Base-by-base conservation (phyloP, 768 basidiomycete species). In the Naganishia friedmannii region DNA sequence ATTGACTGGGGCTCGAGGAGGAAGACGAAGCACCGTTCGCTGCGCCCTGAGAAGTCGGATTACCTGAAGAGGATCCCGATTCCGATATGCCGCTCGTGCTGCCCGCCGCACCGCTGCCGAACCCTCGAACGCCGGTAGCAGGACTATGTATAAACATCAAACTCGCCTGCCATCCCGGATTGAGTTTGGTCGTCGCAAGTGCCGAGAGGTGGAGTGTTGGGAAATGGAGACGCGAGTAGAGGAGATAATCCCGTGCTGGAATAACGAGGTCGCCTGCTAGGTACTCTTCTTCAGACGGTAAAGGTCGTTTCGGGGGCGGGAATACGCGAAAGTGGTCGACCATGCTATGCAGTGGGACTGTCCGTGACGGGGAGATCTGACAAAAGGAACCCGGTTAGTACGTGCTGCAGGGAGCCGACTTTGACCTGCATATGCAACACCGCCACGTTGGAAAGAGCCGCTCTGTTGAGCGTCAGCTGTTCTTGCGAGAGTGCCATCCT, bases 211-310 rank as follows among this genome's bases (percentile, higher is more conserved):
- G 84, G 12, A 92, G 88, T 0, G 90, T 89, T 0, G 95, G 94
- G 5, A 96, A 85, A 80, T 95, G 92, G 48, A 94, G 84, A 3
- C 93, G 88, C 19, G 95, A 95, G 79, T 95, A 97, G 28, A 97
- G 84, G 46, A 98, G 86, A 80, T 93, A 98, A 81, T 97, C 95
- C 94, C 74, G 65, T 10, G 32, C 73, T 48, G 29, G 73, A 29
- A 23, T 57, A 6, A 92, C 87, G 56, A 89, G 83, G 73, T 90
- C 85, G 5, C 95, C 95, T 0, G 87, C 90, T 1, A 88, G 82
- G 88, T 88, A 96, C 75, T 88, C 88, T 77, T 93, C 89, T 56
- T 87, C 88, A 76, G 87, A 89, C 0, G 84, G 85, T 76, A 90
- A 88, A 0, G 94, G 93, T 78, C 85, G 84, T 60, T 87, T 85